These are phyloP conservation scores for Metschnikowia kofuensis DNA, from an alignment of 805 yeast species.

Conservation along the genomic window DNA sequence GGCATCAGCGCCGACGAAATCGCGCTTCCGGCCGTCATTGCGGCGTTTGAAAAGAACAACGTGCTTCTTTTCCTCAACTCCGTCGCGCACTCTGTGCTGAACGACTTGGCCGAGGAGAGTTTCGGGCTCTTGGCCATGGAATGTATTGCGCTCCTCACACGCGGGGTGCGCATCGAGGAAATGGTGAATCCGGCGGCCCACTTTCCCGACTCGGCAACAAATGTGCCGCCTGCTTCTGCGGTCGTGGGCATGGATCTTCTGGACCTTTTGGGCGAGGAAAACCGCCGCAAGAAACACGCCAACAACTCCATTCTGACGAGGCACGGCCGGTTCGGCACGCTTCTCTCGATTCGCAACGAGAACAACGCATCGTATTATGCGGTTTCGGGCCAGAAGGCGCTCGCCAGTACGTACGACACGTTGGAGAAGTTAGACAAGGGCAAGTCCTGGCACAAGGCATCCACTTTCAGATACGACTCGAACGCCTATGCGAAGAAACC, in stretches of 20 bases:
- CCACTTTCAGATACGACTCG: constrained; percentile 38
- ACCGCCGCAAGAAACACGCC: constrained; percentile 46
- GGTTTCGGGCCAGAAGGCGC: constrained; percentile 67
- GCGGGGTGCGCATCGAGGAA: constrained; percentile 39
- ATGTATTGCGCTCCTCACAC: constrained; percentile 58
- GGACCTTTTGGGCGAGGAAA: constrained; percentile 60
- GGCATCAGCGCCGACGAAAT: constrained; percentile 66
- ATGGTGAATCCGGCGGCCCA: constrained; percentile 1
- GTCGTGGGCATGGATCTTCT: constrained; percentile 42
- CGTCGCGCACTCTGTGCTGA: constrained; percentile 59
- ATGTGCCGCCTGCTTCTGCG: constrained; percentile 22
- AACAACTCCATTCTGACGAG: constrained; percentile 59
- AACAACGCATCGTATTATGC: constrained; percentile 61
- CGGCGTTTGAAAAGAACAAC: constrained; percentile 61
- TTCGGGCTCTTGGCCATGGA: constrained; percentile 69
- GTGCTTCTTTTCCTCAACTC: constrained; percentile 75
- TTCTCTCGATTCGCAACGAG: constrained; percentile 63
- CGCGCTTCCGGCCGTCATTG: constrained; percentile 54
- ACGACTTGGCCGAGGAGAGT: constrained; percentile 58
- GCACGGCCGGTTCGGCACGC: constrained; percentile 89
- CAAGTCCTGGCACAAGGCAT: constrained; percentile 59
- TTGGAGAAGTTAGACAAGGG: constrained; percentile 63
- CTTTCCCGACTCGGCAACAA: constrained; percentile 6
- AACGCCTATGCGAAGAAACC: constrained; percentile 29
- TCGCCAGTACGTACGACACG: constrained; percentile 48